These are phyloP conservation scores for Osmanthus fragrans DNA, from an alignment of 257 asterid genomes.

Conservation along the genomic window DNA sequence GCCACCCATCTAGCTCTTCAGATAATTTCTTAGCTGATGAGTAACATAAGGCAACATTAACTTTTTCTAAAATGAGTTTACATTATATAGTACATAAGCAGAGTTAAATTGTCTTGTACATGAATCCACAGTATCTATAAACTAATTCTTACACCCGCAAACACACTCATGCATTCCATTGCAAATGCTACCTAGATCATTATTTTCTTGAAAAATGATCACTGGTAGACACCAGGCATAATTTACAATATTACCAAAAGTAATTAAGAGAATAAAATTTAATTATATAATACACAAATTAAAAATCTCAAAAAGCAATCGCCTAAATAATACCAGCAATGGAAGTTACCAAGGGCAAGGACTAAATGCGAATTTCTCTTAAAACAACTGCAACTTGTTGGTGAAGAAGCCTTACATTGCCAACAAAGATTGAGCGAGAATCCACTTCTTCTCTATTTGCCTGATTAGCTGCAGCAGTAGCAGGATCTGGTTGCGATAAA, in stretches of 20 bases:
- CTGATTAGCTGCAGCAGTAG: constrained; percentile 52
- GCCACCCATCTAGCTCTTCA: constrained; percentile 92
- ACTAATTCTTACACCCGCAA: not conserved
- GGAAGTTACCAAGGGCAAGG: constrained; percentile 1
- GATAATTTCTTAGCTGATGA: constrained; percentile 59
- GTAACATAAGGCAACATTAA: constrained; percentile 24
- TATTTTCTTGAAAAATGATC: not conserved
- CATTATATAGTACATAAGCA: not conserved
- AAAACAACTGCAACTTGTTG: constrained; percentile 2
- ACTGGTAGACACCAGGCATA: not conserved
- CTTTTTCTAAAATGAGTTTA: not conserved
- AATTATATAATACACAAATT: not conserved
- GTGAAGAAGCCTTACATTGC: constrained; percentile 62
- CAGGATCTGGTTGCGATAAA: constrained; percentile 56
- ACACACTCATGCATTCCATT: not conserved
- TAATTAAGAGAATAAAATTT: not conserved
- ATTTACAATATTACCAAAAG: not conserved
- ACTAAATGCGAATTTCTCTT: constrained; percentile 1
- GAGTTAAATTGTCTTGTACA: not conserved
- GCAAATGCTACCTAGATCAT: not conserved
- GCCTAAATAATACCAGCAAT: not conserved
- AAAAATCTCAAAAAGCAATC: not conserved
- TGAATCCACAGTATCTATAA: constrained; percentile 8
- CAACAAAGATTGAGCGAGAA: constrained; percentile 79
- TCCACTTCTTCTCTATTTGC: too few species aligned